Evolutionary conservation across 768 basidiomycete genomes (phyloP), one percentile per base, ranked within the genome.

Genomic region (Cyathus striatus): DNA sequence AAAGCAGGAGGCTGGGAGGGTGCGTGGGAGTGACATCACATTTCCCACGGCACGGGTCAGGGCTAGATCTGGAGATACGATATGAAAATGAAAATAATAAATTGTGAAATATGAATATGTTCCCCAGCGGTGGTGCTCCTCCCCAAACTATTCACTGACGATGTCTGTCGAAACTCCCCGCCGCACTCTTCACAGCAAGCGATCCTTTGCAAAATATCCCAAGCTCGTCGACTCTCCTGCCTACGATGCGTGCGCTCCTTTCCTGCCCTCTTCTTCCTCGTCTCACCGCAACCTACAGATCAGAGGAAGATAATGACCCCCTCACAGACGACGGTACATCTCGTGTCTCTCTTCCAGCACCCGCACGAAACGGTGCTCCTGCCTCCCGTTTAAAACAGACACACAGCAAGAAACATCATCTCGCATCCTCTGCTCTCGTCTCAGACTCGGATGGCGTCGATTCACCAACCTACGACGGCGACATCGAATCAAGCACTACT

Each of bases 381-480:
- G 40, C 47, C 38, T 55, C 59, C n/a, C 60, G 66, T 48, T 47
- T 56, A 1, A 65, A 65, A 56, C 49, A 39, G 41, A 25, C 57
- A 45, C 24, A 54, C 49, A 21, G 49, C 50, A 23, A 54, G 51
- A 70, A 69, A 48, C 79, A 79, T 55, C 81, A 81, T 40, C 70
- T 82, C 35, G 14, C 21, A 10, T 77, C 77, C 3, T 64, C 69
- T 40, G 69, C 68, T 54, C 47, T 81, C 46, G 60, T 83, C 45
- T 81, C 79, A 16, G 85, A 87, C 51, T 83, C 81, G 32, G 83
- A 79, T 57, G 80, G 87, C 42, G 75, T 85, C 6, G 90, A 91
- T 58, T 89, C 86, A 0, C 90, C 89, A 6, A 91, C 89, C 0
- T 91, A 93, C 61, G 90, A 93, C 55, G 90, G 90, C 43, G 90